phyloP scores from a whole-genome alignment of 2,329 filamentous ascomycete species.

The Colletotrichum salicis region DNA sequence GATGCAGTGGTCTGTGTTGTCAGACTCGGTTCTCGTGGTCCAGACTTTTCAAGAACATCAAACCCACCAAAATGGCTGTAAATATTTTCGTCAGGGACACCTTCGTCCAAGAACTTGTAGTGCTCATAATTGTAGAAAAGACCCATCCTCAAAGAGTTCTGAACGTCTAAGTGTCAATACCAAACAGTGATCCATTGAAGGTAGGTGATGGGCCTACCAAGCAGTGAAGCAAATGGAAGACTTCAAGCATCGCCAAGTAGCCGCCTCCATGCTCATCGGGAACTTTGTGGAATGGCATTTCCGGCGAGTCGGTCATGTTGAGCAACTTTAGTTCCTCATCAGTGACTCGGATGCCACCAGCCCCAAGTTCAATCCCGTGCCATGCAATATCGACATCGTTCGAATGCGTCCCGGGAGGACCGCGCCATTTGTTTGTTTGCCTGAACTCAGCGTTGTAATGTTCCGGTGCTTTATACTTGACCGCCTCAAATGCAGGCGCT shows the following conservation, averaged over 20 bases:
- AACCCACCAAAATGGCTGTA: slow-evolving; percentile 17
- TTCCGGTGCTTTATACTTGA: slow-evolving; percentile 4
- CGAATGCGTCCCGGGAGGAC: slow-evolving; percentile 16
- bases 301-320: slow-evolving; percentile 26
- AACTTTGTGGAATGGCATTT: slow-evolving; percentile 21
- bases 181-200: not conserved
- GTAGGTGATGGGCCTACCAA: not conserved
- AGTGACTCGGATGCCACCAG: slow-evolving; percentile 22
- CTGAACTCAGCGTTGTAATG: slow-evolving; percentile 30
- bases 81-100: slow-evolving; percentile 24
- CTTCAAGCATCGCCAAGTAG: slow-evolving; percentile 25
- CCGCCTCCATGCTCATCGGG: slow-evolving; percentile 26
- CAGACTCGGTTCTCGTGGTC: not conserved
- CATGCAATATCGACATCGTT: slow-evolving; percentile 21
- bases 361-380: slow-evolving; percentile 27
- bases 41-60: too few species aligned
- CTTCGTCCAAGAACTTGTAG: slow-evolving; percentile 24
- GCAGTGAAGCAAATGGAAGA: slow-evolving; percentile 26
- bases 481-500: slow-evolving; percentile 23
- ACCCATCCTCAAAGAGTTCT: slow-evolving; percentile 27
- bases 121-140: slow-evolving; percentile 19
- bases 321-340: slow-evolving; percentile 12
- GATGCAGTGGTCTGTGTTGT: slow-evolving; percentile 22
- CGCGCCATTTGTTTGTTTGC: slow-evolving; percentile 30
- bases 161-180: not conserved